Percentiles rank a stretch among this genome's conserved stretches.
phyloP scores from a whole-genome alignment of 2,329 filamentous ascomycete genomes.

The Trichoderma hamatum region DNA sequence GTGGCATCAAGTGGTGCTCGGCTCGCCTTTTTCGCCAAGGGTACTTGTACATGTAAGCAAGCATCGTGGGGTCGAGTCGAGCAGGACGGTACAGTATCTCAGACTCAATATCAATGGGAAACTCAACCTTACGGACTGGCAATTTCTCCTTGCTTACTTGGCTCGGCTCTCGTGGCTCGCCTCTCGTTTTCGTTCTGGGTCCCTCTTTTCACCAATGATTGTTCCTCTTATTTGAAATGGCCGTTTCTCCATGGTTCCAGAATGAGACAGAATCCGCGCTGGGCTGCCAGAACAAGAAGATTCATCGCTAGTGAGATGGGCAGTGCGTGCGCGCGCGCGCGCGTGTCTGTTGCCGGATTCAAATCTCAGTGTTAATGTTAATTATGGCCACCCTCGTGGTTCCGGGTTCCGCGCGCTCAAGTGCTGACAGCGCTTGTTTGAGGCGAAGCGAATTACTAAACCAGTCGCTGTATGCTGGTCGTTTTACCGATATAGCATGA shows the following conservation, averaged over 20 bases:
- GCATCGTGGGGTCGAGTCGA: neutral
- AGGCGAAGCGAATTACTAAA: neutral
- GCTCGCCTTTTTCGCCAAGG: neutral
- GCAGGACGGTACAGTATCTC: neutral
- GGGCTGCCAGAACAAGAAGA: neutral
- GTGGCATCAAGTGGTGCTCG: neutral
- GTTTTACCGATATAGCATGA: neutral
- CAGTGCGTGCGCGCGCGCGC: constrained; percentile 10
- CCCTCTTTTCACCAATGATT: neutral
- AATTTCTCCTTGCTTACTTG: neutral
- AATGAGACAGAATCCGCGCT: neutral
- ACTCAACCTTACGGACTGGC: neutral
- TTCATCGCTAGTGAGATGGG: constrained; percentile 4
- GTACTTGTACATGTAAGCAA: neutral
- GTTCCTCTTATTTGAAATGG: neutral
- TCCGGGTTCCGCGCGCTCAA: neutral
- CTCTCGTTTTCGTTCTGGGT: neutral
- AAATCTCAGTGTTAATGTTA: neutral
- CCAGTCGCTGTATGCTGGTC: neutral
- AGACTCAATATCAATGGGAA: neutral
- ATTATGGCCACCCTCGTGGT: neutral
- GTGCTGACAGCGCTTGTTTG: neutral
- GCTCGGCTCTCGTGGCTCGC: neutral
- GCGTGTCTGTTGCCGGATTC: neutral
- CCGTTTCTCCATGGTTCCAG: neutral